phyloP scores from a whole-genome alignment of 192 early-diverging fungal genomes.

The Coemansia sp. region DNA sequence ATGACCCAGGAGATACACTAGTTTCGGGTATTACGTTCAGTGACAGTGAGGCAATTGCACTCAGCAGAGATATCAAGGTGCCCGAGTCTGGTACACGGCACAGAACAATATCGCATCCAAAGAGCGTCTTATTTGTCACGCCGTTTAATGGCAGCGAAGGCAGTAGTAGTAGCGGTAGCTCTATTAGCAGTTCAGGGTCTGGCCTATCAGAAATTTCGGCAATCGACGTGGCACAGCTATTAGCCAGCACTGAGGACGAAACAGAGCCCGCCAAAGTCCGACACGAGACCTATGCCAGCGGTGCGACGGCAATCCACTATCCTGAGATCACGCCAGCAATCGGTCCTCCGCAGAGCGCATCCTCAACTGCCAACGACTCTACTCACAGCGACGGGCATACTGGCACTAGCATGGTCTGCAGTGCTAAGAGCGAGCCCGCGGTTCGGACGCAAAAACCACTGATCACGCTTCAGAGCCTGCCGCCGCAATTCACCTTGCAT shows the following conservation, averaged over 20 bases:
- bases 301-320: not conserved
- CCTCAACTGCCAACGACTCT: not conserved
- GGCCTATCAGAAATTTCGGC: not conserved
- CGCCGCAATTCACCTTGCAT: slow-evolving; percentile 13
- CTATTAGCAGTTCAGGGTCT: not conserved
- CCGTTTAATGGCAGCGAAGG: not conserved
- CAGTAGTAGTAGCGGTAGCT: not conserved
- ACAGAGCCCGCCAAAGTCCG: not conserved
- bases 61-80: not conserved
- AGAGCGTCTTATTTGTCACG: not conserved
- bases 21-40: slow-evolving; percentile 18
- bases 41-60: too few species aligned
- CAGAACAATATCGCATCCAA: not conserved
- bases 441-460: slow-evolving; percentile 11
- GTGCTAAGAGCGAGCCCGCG: not conserved
- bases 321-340: not conserved
- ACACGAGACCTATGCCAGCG: not conserved
- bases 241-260: not conserved
- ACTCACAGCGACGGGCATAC: not conserved
- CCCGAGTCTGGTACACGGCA: not conserved
- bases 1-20: slow-evolving; percentile 14
- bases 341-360: not conserved
- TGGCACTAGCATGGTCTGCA: not conserved
- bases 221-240: not conserved
- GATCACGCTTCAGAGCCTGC: slow-evolving; percentile 20